These are phyloP conservation scores for Fraxinus cuspidata DNA, from an alignment of 257 asterid species.

Conservation along the genomic window DNA sequence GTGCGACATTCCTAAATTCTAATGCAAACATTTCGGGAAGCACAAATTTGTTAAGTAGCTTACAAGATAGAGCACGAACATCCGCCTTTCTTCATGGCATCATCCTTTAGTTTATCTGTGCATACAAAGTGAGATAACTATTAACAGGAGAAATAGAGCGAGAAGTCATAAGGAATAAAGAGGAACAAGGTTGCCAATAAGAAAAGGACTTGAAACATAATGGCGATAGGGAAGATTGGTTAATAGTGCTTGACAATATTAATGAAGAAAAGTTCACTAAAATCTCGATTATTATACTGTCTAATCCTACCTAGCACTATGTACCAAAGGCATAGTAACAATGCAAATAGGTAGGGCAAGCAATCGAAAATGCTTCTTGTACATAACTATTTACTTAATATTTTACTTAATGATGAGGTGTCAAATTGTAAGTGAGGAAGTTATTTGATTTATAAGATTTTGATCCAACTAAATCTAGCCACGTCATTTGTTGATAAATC, in stretches of 20 bases:
- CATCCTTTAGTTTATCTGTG: conserved; percentile 69
- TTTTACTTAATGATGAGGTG: no score
- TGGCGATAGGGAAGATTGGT: neutral
- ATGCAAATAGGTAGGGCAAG: neutral
- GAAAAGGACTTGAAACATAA: neutral
- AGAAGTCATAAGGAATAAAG: neutral
- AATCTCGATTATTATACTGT: neutral
- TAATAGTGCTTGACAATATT: neutral
- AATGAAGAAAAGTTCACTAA: neutral
- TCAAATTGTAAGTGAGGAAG: no score
- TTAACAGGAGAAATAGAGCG: neutral
- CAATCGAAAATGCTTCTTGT: no score
- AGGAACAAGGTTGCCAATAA: neutral
- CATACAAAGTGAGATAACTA: neutral
- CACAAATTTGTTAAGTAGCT: conserved; percentile 16
- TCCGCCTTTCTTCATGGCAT: conserved; percentile 56
- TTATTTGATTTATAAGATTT: no score
- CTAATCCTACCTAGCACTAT: neutral
- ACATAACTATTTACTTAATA: no score
- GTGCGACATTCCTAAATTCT: conserved; percentile 34
- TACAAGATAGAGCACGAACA: conserved; percentile 74
- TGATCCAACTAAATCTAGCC: no score
- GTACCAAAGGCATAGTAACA: neutral
- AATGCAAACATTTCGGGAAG: conserved; percentile 32
- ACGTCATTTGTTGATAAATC: no score